phyloP scores from a whole-genome alignment of 495 filamentous ascomycete genomes.

The Beverwykella pulmonaria region DNA sequence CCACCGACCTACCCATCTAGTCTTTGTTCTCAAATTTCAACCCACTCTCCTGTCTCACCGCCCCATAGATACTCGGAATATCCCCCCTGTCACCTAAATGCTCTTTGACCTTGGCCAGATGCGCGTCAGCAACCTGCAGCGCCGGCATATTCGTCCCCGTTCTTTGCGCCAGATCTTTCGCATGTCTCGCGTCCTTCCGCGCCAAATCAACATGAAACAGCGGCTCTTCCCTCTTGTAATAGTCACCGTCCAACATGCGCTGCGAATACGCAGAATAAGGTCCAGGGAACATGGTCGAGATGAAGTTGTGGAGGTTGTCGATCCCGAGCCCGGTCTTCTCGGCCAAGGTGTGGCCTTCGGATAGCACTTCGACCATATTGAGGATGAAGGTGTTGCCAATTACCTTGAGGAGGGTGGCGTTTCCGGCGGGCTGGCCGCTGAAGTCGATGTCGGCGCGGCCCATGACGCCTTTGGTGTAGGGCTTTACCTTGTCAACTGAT shows the following conservation, averaged over 20 bases:
- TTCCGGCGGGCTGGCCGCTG: slow-evolving; percentile 59
- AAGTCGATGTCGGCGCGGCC: slow-evolving; percentile 72
- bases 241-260: slow-evolving; percentile 75
- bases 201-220: slow-evolving; percentile 86
- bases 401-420: slow-evolving; percentile 71
- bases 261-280: slow-evolving; percentile 70
- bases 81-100: slow-evolving; percentile 76
- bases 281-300: slow-evolving; percentile 67
- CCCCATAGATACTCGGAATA: slow-evolving; percentile 83
- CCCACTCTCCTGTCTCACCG: slow-evolving; percentile 67
- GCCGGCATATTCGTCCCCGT: slow-evolving; percentile 65
- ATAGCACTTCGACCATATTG: slow-evolving; percentile 76
- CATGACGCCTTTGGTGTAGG: slow-evolving; percentile 80
- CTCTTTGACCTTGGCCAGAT: slow-evolving; percentile 70
- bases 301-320: slow-evolving; percentile 66
- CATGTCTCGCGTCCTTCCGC: slow-evolving; percentile 82
- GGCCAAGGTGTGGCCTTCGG: slow-evolving; percentile 74
- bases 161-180: slow-evolving; percentile 63
- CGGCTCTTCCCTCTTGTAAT: slow-evolving; percentile 70
- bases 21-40: slow-evolving; percentile 66
- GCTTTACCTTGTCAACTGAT: slow-evolving; percentile 64
- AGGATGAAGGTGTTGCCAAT: slow-evolving; percentile 87
- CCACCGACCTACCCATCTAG: background rate
- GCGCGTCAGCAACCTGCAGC: slow-evolving; percentile 67
- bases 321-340: slow-evolving; percentile 79